These are phyloP conservation scores for Neocatenulostroma microsporum DNA, from an alignment of 2,329 filamentous ascomycete species.

Conservation along the genomic window DNA sequence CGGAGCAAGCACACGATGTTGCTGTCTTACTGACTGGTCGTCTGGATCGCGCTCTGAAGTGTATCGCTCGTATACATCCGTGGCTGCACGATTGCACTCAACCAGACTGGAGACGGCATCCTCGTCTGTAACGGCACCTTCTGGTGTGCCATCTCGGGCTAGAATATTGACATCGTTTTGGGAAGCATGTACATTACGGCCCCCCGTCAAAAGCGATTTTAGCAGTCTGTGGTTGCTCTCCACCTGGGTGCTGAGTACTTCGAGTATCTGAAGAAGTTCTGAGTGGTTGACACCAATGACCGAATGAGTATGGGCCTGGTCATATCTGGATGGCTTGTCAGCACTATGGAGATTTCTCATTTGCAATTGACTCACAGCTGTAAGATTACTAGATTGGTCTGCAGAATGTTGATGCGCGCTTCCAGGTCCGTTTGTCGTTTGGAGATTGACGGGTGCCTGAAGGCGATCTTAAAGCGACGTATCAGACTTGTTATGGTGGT, in stretches of 20 bases:
- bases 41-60: slow-evolving; percentile 14
- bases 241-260: slow-evolving; percentile 7
- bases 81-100: slow-evolving; percentile 11
- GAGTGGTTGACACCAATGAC: slow-evolving; percentile 11
- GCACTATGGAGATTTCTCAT: neutral
- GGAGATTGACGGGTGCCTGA: slow-evolving; percentile 10
- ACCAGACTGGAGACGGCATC: slow-evolving; percentile 11
- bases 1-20: slow-evolving; percentile 1
- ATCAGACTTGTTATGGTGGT: slow-evolving; percentile 4
- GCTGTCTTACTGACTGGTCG: slow-evolving; percentile 10
- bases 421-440: slow-evolving; percentile 17
- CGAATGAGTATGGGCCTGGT: slow-evolving; percentile 11
- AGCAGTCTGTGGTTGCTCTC: slow-evolving; percentile 9
- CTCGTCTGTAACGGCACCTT: neutral
- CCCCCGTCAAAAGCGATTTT: neutral
- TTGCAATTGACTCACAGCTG: slow-evolving; percentile 9
- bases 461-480: slow-evolving; percentile 11
- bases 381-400: slow-evolving; percentile 13
- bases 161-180: too few species aligned
- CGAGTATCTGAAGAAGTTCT: slow-evolving; percentile 8
- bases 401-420: slow-evolving; percentile 14
- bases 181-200: neutral
- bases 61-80: slow-evolving; percentile 15
- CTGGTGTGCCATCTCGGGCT: slow-evolving; percentile 3
- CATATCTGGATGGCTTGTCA: slow-evolving; percentile 10